Evolutionary conservation across 2,329 filamentous ascomycete genomes (phyloP).

Genomic region (Monilinia vaccinii-corymbosi): DNA sequence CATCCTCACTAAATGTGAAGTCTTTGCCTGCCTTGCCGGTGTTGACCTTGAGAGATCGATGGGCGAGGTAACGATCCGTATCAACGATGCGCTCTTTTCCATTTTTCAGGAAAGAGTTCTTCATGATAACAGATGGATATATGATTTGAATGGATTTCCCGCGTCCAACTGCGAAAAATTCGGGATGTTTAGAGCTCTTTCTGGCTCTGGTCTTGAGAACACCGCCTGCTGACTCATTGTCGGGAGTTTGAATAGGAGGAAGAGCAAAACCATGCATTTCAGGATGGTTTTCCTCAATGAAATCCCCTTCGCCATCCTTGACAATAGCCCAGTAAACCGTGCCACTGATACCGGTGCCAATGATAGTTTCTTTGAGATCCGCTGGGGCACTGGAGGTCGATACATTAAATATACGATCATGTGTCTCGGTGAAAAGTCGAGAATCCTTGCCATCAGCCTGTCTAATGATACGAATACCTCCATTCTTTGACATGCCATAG

Average conservation of each 20-base stretch:
- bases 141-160: conserved; percentile 95
- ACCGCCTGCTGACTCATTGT: conserved; percentile 84
- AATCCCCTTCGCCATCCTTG: conserved; percentile 66
- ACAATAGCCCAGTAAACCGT: conserved; percentile 94
- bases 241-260: conserved; percentile 74
- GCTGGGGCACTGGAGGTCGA: conserved; percentile 63
- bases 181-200: conserved; percentile 77
- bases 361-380: conserved; percentile 66
- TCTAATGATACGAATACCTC: conserved; percentile 84
- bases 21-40: conserved; percentile 98
- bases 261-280: conserved; percentile 84
- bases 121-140: conserved; percentile 55
- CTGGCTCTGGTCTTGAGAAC: conserved; percentile 93
- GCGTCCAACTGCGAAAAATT: conserved; percentile 90
- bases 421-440: conserved; percentile 82
- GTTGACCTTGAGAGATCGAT: conserved; percentile 86
- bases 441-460: conserved; percentile 89
- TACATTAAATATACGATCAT: conserved; percentile 93
- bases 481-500: conserved; percentile 88
- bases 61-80: conserved; percentile 76
- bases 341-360: conserved; percentile 89
- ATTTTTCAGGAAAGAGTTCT: conserved; percentile 53
- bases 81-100: conserved; percentile 65
- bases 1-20: conserved; percentile 95
- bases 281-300: conserved; percentile 67